Conservation (phyloP, 2,329 filamentous ascomycete genomes). For the Ophiostoma pallidulum region DNA sequence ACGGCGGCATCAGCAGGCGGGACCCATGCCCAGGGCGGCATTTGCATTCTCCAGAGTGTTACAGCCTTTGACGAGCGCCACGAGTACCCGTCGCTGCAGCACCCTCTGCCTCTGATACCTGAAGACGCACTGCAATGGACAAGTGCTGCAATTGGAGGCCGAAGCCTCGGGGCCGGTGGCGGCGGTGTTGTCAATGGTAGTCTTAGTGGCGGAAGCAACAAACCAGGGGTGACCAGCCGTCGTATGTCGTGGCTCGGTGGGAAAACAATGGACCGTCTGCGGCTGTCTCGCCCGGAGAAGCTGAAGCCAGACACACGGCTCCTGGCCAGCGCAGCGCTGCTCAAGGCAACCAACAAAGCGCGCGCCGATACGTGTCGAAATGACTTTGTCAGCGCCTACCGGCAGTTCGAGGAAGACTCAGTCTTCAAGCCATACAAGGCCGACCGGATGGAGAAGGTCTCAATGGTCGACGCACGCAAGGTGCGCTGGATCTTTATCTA, state of each 20-base stretch:
- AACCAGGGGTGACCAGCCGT: conserved; percentile 20
- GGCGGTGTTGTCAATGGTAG: neutral
- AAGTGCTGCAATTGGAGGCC: too few relatives aligned
- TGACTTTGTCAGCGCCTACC: conserved; percentile 57
- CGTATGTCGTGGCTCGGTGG: conserved; percentile 34
- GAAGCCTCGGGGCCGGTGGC: too few relatives aligned
- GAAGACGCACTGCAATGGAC: conserved; percentile 20
- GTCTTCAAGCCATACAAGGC: conserved; percentile 39
- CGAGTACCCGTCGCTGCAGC: conserved; percentile 47
- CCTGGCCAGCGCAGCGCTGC: conserved; percentile 42
- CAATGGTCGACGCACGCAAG: conserved; percentile 60
- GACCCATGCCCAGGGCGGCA: conserved; percentile 50
- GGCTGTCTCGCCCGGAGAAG: conserved; percentile 24
- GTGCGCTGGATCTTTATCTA: conserved; percentile 73
- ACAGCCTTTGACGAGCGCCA: conserved; percentile 55
- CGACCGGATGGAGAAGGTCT: conserved; percentile 48
- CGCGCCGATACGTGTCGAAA: conserved; percentile 32
- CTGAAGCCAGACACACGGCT: conserved; percentile 39
- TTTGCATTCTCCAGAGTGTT: conserved; percentile 61
- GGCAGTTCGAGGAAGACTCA: conserved; percentile 57
- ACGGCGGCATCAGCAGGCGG: conserved; percentile 41
- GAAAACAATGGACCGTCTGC: conserved; percentile 13
- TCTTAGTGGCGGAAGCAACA: conserved; percentile 8
- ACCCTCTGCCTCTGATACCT: conserved; percentile 61
- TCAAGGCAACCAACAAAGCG: conserved; percentile 40